phyloP scores from a whole-genome alignment of 176 grass and related monocot species.

The Oryza officinalis region DNA sequence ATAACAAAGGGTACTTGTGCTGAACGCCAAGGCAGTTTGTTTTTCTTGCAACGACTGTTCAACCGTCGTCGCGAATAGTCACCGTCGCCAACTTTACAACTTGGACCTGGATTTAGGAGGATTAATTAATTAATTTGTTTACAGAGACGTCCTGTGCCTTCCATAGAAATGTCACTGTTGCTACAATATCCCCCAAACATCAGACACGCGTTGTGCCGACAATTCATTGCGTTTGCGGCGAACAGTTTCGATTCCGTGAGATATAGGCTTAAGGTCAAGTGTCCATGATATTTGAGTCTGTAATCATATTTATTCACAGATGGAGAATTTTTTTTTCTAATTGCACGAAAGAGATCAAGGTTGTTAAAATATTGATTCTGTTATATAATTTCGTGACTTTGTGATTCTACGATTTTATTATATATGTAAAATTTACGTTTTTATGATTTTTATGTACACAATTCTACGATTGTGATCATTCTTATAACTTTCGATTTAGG shows the following conservation, averaged over 20 bases:
- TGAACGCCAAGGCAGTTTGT: background rate
- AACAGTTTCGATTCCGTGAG: background rate
- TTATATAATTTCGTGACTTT: no score
- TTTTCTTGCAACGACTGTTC: background rate
- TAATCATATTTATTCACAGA: background rate
- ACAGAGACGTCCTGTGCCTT: background rate
- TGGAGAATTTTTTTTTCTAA: no score
- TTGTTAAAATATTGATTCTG: no score
- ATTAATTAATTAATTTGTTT: background rate
- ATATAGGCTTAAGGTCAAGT: background rate
- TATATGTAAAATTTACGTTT: no score
- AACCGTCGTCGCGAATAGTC: background rate
- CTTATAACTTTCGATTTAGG: no score
- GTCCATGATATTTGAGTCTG: background rate
- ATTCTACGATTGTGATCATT: no score
- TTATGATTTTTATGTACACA: no score
- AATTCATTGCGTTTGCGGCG: background rate
- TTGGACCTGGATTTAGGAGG: background rate
- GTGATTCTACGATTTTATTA: no score
- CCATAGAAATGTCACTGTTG: background rate
- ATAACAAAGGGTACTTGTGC: slow-evolving; percentile 16
- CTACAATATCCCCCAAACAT: background rate
- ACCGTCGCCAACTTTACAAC: background rate
- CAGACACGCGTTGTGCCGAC: background rate
- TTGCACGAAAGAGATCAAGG: no score